Conservation (phyloP, 805 yeast genomes). For the Candida patagonica region DNA sequence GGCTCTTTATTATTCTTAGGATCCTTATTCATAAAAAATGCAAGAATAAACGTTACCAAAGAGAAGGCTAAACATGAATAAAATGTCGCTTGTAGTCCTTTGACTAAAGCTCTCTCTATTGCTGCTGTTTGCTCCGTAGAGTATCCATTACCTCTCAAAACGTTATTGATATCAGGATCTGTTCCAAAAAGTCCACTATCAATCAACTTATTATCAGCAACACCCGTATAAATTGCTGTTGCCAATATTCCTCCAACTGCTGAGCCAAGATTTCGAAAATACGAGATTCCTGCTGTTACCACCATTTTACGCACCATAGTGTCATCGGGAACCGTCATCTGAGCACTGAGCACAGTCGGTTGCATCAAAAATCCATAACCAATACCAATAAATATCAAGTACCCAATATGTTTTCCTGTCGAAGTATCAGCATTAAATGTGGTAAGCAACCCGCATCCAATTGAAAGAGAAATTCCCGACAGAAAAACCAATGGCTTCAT, state of each 20-base stretch:
- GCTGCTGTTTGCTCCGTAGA: no score
- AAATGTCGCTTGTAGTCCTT: no score
- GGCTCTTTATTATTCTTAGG: no score
- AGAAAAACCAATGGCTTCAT: constrained; percentile 35
- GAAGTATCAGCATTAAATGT: constrained; percentile 34
- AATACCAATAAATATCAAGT: constrained; percentile 38
- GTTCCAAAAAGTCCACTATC: no score
- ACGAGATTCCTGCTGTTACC: constrained; percentile 37
- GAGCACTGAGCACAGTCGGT: constrained; percentile 34
- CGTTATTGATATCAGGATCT: no score
- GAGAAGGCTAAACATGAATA: no score
- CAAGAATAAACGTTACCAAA: no score
- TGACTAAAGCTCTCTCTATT: no score
- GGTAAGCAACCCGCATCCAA: constrained; percentile 39
- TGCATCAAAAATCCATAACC: constrained; percentile 39
- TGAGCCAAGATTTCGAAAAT: constrained; percentile 37
- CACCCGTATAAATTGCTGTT: no score
- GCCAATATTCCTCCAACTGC: constrained; percentile 34
- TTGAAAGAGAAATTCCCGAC: constrained; percentile 29
- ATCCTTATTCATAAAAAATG: no score
- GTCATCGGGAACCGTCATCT: constrained; percentile 41
- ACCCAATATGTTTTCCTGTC: constrained; percentile 33
- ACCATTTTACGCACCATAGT: constrained; percentile 40
- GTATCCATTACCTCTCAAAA: no score
- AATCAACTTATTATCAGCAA: no score